phyloP scores from a whole-genome alignment of 768 basidiomycete genomes.

The Leucosporidium yakuticum region DNA sequence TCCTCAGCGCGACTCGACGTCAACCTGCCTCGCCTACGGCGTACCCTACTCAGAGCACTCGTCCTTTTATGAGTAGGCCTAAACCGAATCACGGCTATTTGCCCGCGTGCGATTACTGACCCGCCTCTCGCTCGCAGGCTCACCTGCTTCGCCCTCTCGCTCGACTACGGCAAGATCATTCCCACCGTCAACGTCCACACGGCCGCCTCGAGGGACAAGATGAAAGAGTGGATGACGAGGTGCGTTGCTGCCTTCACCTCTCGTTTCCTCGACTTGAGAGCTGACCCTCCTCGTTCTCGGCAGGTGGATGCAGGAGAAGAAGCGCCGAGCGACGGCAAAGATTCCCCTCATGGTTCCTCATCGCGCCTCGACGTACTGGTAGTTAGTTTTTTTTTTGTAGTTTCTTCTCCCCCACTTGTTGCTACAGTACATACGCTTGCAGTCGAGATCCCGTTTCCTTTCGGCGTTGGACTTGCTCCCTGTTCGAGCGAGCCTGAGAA shows the following conservation, averaged over 20 bases:
- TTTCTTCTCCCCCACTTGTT: neutral
- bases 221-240: constrained; percentile 61
- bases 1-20: constrained; percentile 61
- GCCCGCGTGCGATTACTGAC: neutral
- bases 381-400: constrained; percentile 6
- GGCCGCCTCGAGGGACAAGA: constrained; percentile 67
- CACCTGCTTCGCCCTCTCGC: constrained; percentile 86
- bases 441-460: no score
- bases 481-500: no score
- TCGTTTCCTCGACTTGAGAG: no score
- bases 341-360: constrained; percentile 24
- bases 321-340: constrained; percentile 49
- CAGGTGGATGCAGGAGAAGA: constrained; percentile 79
- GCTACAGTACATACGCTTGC: no score
- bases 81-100: neutral
- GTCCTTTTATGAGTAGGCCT: constrained; percentile 68
- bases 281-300: constrained; percentile 45
- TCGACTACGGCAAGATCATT: constrained; percentile 79
- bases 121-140: constrained; percentile 15
- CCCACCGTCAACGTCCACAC: constrained; percentile 88
- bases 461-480: no score
- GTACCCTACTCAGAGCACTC: constrained; percentile 86
- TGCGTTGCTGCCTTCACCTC: no score
- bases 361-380: constrained; percentile 32
- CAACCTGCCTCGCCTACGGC: constrained; percentile 48